A percentile compares a stretch with the other conserved stretches of the same genome.
Evolutionary conservation across 352 stramenopile genomes (phyloP).

Genomic region (Thalassiosira delicatula): DNA sequence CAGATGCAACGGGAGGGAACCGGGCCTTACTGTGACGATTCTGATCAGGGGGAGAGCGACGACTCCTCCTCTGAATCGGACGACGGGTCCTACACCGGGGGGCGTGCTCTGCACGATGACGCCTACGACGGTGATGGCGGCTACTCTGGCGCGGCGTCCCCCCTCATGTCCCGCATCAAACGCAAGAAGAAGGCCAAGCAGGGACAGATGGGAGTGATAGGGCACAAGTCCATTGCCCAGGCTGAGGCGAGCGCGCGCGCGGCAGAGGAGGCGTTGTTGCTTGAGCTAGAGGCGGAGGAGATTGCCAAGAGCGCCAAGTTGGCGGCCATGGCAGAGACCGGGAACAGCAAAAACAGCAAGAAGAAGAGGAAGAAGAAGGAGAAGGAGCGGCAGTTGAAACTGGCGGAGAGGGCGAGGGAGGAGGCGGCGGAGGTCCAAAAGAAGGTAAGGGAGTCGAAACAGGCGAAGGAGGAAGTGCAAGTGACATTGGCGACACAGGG

Average conservation of each 20-base stretch:
- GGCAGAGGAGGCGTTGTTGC: conserved; percentile 79
- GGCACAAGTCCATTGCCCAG: conserved; percentile 55
- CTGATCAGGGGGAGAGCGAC: conserved; percentile 54
- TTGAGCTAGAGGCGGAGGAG: conserved; percentile 78
- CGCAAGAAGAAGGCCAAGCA: conserved; percentile 74
- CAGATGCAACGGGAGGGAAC: conserved; percentile 75
- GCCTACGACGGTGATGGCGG: too few relatives aligned
- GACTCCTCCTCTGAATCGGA: conserved; percentile 38
- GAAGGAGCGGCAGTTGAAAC: conserved; percentile 69
- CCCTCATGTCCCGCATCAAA: conserved; percentile 43
- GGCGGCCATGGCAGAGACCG: conserved; percentile 55
- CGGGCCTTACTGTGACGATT: conserved; percentile 49
- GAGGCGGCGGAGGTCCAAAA: conserved; percentile 61
- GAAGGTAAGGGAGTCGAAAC: conserved; percentile 46
- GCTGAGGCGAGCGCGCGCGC: conserved; percentile 75
- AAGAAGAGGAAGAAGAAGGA: conserved; percentile 84
- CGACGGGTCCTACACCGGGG: conserved; percentile 45
- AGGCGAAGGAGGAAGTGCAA: conserved; percentile 23
- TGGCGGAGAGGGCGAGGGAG: conserved; percentile 59
- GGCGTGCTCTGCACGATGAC: conserved; percentile 56
- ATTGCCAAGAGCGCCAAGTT: conserved; percentile 67
- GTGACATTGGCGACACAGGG: too few relatives aligned
- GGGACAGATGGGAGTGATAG: conserved; percentile 7
- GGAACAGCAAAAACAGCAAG: conserved; percentile 66
- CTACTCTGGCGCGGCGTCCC: conserved; percentile 20